Evolutionary conservation across 345 rosid species (phyloP).

Genomic region (Nephelium lappaceum): DNA sequence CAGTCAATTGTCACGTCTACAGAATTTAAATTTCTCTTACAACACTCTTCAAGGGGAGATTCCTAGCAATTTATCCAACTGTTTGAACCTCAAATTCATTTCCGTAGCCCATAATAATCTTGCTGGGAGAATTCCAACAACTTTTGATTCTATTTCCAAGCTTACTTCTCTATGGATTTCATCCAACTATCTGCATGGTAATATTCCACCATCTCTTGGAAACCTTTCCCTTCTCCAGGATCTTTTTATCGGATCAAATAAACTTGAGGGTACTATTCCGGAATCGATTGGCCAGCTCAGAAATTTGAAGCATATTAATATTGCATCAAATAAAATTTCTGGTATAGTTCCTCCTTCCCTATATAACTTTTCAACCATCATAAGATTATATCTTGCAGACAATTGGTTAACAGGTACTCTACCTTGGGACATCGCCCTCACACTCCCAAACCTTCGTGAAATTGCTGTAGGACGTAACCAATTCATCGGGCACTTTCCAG

Average conservation of each 20-base stretch:
- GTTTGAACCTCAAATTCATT: not conserved
- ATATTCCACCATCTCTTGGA: slow-evolving; percentile 14
- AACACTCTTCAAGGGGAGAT: slow-evolving; percentile 7
- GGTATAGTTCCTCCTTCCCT: slow-evolving; percentile 5
- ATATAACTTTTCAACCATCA: slow-evolving; percentile 9
- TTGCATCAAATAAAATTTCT: not conserved
- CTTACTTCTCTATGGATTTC: not conserved
- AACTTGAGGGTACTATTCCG: slow-evolving; percentile 8
- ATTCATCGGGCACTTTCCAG: slow-evolving; percentile 35
- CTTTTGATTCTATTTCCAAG: slow-evolving; percentile 16
- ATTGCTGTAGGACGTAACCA: slow-evolving; percentile 20
- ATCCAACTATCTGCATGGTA: slow-evolving; percentile 8
- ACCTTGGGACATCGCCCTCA: slow-evolving; percentile 17
- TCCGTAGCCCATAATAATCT: not conserved
- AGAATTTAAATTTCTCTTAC: not conserved
- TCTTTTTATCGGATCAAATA: not conserved
- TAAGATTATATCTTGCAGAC: not conserved
- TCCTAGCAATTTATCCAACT: not conserved
- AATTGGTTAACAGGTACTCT: slow-evolving; percentile 22
- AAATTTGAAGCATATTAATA: not conserved
- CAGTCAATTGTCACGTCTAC: not conserved
- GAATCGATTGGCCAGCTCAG: slow-evolving; percentile 1
- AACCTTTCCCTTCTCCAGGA: not conserved
- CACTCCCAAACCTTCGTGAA: slow-evolving; percentile 14
- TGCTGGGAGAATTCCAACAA: slow-evolving; percentile 8